phyloP scores from a whole-genome alignment of 495 filamentous ascomycete genomes.

The Aspergillus indologenus region DNA sequence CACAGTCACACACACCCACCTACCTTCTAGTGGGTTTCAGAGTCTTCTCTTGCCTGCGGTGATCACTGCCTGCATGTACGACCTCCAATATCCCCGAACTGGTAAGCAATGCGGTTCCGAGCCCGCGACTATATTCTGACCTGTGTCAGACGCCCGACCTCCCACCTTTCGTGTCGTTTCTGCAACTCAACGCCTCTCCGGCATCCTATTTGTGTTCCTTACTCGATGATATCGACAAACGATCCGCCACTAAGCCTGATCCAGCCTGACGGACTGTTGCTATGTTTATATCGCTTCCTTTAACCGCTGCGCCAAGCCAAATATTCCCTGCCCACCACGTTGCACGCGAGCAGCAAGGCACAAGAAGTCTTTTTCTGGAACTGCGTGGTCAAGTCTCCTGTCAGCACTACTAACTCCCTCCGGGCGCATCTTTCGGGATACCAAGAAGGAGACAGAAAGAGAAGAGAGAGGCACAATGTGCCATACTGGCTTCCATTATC shows the following conservation, averaged over 20 bases:
- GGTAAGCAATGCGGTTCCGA: neutral
- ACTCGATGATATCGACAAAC: neutral
- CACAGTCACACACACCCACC: too few species aligned
- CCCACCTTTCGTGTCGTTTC: neutral
- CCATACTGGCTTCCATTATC: too few species aligned
- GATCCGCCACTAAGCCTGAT: neutral
- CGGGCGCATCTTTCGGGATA: too few species aligned
- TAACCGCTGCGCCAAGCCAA: constrained; percentile 1
- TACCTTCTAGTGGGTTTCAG: neutral
- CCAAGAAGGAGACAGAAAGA: too few species aligned
- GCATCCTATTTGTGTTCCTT: neutral
- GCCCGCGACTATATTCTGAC: neutral
- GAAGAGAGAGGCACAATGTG: too few species aligned
- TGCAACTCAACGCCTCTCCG: neutral
- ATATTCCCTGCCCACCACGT: constrained; percentile 5
- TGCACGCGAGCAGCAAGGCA: constrained; percentile 4
- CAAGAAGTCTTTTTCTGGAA: neutral
- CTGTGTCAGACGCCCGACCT: neutral
- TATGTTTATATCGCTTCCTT: neutral
- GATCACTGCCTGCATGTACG: neutral
- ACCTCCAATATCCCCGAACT: neutral
- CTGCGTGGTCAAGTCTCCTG: neutral
- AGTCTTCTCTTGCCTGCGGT: neutral
- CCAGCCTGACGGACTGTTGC: neutral
- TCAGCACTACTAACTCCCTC: neutral